These are phyloP conservation scores for Alternaria sp. DNA, from an alignment of 2,329 filamentous ascomycete genomes.

Conservation along the genomic window DNA sequence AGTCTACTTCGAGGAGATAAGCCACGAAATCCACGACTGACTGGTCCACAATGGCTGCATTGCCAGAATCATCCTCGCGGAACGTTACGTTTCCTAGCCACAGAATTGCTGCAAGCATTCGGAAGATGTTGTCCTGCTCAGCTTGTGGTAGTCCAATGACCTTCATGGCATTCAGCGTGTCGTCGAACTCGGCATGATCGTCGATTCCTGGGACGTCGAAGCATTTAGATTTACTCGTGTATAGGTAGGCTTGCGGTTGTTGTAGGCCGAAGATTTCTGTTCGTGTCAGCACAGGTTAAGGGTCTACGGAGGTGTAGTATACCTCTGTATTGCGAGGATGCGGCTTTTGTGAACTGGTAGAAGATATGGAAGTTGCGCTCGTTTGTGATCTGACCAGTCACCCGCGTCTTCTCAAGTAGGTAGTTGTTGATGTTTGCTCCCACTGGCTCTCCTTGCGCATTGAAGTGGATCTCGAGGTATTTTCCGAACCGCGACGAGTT, in stretches of 20 bases:
- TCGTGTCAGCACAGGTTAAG: slow-evolving; percentile 21
- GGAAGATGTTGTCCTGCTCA: slow-evolving; percentile 96
- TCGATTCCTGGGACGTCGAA: slow-evolving; percentile 94
- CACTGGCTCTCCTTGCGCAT: slow-evolving; percentile 86
- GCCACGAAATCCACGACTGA: slow-evolving; percentile 95
- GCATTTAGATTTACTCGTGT: slow-evolving; percentile 94
- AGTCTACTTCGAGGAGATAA: slow-evolving; percentile 88
- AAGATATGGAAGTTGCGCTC: slow-evolving; percentile 99
- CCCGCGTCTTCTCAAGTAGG: slow-evolving; percentile 91
- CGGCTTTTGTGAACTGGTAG: slow-evolving; percentile 97
- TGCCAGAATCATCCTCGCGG: slow-evolving; percentile 85
- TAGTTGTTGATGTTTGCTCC: slow-evolving; percentile 99
- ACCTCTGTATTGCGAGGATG: slow-evolving; percentile 81
- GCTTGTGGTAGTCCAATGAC: slow-evolving; percentile 86
- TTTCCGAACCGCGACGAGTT: slow-evolving; percentile 99
- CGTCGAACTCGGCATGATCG: slow-evolving; percentile 85
- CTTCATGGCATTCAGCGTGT: slow-evolving; percentile 93
- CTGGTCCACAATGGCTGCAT: slow-evolving; percentile 85
- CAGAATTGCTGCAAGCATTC: slow-evolving; percentile 88
- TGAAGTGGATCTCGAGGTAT: slow-evolving; percentile 97
- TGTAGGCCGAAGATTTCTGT: slow-evolving; percentile 85
- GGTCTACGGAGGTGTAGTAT: slow-evolving; percentile 19
- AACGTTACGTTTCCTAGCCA: slow-evolving; percentile 97
- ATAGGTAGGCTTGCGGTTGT: slow-evolving; percentile 89
- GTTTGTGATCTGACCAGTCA: slow-evolving; percentile 92